Evolutionary conservation across 2,329 filamentous ascomycete genomes (phyloP).

Genomic region (Emmonsia crescens): DNA sequence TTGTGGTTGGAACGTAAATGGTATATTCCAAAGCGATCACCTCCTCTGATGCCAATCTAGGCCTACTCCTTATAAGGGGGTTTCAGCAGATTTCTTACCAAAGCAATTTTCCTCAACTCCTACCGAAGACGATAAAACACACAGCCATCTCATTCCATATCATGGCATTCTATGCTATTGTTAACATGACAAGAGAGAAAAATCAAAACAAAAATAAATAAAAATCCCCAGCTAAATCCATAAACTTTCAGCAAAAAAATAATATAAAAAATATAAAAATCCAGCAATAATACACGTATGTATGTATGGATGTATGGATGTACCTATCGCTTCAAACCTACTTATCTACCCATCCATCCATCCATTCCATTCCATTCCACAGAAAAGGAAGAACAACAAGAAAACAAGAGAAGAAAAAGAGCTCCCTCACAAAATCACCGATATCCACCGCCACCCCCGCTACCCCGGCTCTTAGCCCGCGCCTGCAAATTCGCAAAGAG

Average conservation of each 20-base stretch:
- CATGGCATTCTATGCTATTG: not conserved
- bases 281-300: not conserved
- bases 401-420: not conserved
- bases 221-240: not conserved
- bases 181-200: not conserved
- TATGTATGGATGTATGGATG: not conserved
- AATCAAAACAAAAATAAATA: not conserved
- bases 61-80: no score
- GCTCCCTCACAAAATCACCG: not conserved
- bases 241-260: not conserved
- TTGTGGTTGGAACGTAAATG: not conserved
- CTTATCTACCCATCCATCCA: not conserved
- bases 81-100: no score
- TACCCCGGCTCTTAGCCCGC: not conserved
- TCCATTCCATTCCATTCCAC: not conserved
- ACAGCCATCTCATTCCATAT: not conserved
- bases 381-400: not conserved
- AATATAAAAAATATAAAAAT: not conserved
- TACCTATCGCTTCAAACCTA: not conserved
- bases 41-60: not conserved
- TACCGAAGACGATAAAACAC: not conserved
- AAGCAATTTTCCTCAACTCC: no score
- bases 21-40: not conserved
- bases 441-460: not conserved
- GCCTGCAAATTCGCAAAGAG: slow-evolving; percentile 57